Evolutionary conservation across 1,284 basidiomycete genomes (phyloP).

Genomic region (Coniophora puteana): DNA sequence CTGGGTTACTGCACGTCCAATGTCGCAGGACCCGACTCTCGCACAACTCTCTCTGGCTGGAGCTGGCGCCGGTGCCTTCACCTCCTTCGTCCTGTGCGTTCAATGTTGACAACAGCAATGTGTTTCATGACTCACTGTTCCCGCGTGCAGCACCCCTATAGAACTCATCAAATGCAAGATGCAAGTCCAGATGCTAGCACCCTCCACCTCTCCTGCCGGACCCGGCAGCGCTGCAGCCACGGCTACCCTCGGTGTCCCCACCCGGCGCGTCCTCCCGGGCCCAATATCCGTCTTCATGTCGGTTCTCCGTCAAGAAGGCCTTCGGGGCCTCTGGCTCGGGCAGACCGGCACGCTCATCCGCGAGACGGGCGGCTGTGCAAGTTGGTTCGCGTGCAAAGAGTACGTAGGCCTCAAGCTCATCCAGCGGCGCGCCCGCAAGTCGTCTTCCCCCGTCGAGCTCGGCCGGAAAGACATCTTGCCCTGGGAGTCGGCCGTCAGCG

Average conservation of each 20-base stretch:
- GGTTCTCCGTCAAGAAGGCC: slow-evolving; percentile 65
- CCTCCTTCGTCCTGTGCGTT: slow-evolving; percentile 83
- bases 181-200: slow-evolving; percentile 89
- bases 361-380: slow-evolving; percentile 87
- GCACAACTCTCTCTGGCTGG: slow-evolving; percentile 78
- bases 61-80: slow-evolving; percentile 80
- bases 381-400: slow-evolving; percentile 94
- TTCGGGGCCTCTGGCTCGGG: slow-evolving; percentile 91
- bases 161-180: slow-evolving; percentile 97
- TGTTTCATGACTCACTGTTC: slow-evolving; percentile 1
- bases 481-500: slow-evolving; percentile 83
- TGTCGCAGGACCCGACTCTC: slow-evolving; percentile 48
- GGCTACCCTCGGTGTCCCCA: not conserved
- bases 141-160: slow-evolving; percentile 73
- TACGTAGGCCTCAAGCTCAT: slow-evolving; percentile 61
- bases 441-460: slow-evolving; percentile 19
- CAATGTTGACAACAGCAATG: not conserved
- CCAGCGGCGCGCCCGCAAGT: slow-evolving; percentile 31
- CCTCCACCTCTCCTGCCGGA: slow-evolving; percentile 9
- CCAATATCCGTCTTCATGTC: slow-evolving; percentile 66
- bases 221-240: slow-evolving; percentile 5
- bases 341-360: slow-evolving; percentile 94
- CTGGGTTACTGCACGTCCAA: slow-evolving; percentile 26
- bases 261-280: slow-evolving; percentile 42
- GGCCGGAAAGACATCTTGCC: slow-evolving; percentile 48